Percentiles rank a stretch among this genome's conserved stretches.
Conservation (phyloP, 257 asterid genomes). For the Solanum tarapatanum region DNA sequence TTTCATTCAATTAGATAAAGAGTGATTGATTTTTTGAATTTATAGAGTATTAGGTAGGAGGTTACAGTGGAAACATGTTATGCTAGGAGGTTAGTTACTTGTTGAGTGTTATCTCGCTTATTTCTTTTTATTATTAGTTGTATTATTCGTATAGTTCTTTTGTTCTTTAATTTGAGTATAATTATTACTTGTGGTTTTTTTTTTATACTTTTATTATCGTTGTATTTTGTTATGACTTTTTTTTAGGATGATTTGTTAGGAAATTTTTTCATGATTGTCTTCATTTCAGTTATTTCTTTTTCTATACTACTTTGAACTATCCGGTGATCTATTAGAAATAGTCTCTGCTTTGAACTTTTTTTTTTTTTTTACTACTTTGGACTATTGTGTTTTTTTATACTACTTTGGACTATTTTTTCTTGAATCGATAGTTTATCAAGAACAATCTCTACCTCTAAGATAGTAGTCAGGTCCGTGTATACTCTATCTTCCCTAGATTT, state of each 20-base stretch:
- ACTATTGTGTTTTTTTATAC: too few species aligned
- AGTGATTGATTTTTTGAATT: background rate
- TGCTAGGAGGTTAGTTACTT: background rate
- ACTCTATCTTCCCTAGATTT: too few species aligned
- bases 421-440: accelerated
- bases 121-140: too few species aligned
- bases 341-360: too few species aligned
- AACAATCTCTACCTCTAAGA: background rate
- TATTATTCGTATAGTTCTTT: background rate
- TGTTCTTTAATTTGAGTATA: background rate
- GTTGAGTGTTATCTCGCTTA: background rate
- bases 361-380: too few species aligned
- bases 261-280: background rate
- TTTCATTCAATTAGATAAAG: background rate
- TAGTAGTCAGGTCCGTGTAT: background rate
- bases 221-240: too few species aligned
- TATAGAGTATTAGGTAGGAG: background rate
- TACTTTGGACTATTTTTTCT: too few species aligned
- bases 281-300: too few species aligned
- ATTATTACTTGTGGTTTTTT: background rate
- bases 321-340: too few species aligned
- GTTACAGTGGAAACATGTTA: background rate
- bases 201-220: too few species aligned
- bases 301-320: too few species aligned
- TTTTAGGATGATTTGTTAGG: background rate